Base-by-base conservation (phyloP, 2,329 filamentous ascomycete species). In the Cadophora malorum region DNA sequence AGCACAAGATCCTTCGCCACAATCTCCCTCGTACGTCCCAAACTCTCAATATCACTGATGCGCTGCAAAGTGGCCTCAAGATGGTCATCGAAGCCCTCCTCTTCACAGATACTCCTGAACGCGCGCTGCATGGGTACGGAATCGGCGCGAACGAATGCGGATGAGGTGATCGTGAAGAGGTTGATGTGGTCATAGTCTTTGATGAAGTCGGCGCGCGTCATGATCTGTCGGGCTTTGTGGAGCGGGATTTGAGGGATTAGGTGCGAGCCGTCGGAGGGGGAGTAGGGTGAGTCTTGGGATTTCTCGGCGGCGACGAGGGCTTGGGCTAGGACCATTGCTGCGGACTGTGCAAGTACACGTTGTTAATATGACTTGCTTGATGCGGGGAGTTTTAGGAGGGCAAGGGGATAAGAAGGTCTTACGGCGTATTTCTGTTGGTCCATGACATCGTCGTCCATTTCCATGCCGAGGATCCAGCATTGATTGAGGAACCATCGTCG, bases 401-500 rank as follows among this genome's bases (percentile, higher is more conserved):
- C 25, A 10, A 19, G 33, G 38, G 41, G 28, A 38, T 47, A 62
- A 28, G 21, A 23, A 12, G 49, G 38, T 86, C 90, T 81, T 83
- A 93, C 91, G 56, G 94, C 93, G 84, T 93, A 97, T 79, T 98
- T 97, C 78, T 98, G 94, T 79, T 97, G 92, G 76, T 97, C 93
- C 90, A 98, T 98, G 73, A 97, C 96, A 77, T 99, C 96, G 79
- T 98, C 96, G 74, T 98, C 96, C 90, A 91, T 94, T 71, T 90
- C 89, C 69, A 81, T 83, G 21, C 91, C 91, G 1, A 94, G 83
- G 64, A 94, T 91, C 83, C 91, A 91, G 77, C 91, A 93, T 76
- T 91, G 89, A 79, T 93, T 94, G 23, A 94, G 79, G 73, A 94
- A 90, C 91, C 91, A 94, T 0, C 88, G 90, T 77, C 91, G 92